Base-by-base conservation (phyloP, 148 eudicot species). In the Rhododendron vialii region DNA sequence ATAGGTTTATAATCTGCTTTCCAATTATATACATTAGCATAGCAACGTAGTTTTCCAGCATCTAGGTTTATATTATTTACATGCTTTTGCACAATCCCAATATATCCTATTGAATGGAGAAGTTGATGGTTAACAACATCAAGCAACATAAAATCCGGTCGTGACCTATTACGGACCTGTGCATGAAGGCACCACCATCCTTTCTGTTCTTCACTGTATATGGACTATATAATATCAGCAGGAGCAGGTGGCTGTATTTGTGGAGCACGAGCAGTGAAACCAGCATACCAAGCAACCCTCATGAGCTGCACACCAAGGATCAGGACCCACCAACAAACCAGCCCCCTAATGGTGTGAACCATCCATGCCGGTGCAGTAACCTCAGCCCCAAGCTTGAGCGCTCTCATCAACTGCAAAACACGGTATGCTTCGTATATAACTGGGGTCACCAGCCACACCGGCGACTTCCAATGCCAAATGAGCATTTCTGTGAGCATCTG, bases 221-320 rank as follows among this genome's bases (percentile, higher is more conserved):
- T 26, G 18, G 11, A 71, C 74, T 84, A 85, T 63, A 80, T 38
- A 76, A 51, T 28, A 73, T 82, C 85, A 61, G 80, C 89, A 87
- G 88, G 61, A 53, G 57, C 87, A 76, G 82, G 57, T 17, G 79
- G 83, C 82, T 88, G 87, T 28, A 85, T 69, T 77, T 89, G 89
- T 77, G 79, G 90, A 85, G 82, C 84, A 74, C 88, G 90, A 35
- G 98, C 94, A 47, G 93, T 90, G 83, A 94, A 95, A 22, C 99
- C 99, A 17, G 98, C 98, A 88, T 91, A 95, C 99, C 99, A 97
- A 88, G 98, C 98, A 61, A 97, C 98, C 89, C 99, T 93, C 99
- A 97, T 97, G 90, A 97, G 94, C 94, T 97, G 99, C 90, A 97
- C 84, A 12, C 98, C 95, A 26, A 97, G 96, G 73, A 95, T 92